Conservation (phyloP, 2,329 filamentous ascomycete species). For the Alternaria metachromatica region DNA sequence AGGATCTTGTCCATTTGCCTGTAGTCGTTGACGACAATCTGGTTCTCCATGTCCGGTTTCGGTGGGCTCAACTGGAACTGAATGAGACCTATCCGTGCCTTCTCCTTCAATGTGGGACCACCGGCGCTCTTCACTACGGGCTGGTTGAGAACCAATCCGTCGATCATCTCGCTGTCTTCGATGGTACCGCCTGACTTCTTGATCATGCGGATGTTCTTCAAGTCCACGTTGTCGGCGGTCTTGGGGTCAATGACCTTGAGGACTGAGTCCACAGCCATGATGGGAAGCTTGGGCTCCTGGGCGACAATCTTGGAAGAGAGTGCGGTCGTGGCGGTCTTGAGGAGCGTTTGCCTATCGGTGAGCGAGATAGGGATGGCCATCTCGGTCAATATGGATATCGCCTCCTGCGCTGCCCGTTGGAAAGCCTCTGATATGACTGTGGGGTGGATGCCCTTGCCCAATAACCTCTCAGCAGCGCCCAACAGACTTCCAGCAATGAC, state of each 20-base stretch:
- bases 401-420: slow-evolving; percentile 88
- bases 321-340: slow-evolving; percentile 96
- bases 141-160: slow-evolving; percentile 91
- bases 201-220: slow-evolving; percentile 94
- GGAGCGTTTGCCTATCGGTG: slow-evolving; percentile 83
- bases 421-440: slow-evolving; percentile 98
- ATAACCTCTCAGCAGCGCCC: slow-evolving; percentile 87
- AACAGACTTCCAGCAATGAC: slow-evolving; percentile 96
- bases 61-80: slow-evolving; percentile 98
- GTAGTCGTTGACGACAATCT: slow-evolving; percentile 99
- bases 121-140: slow-evolving; percentile 91
- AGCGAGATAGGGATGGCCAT: slow-evolving; percentile 96
- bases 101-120: slow-evolving; percentile 91
- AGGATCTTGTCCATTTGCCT: slow-evolving; percentile 99
- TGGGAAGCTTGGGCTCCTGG: slow-evolving; percentile 94
- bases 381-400: slow-evolving; percentile 87
- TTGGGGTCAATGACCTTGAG: slow-evolving; percentile 95
- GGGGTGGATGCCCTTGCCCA: slow-evolving; percentile 91
- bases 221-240: slow-evolving; percentile 93
- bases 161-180: slow-evolving; percentile 96
- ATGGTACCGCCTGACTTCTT: slow-evolving; percentile 99
- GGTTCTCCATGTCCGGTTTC: slow-evolving; percentile 99
- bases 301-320: slow-evolving; percentile 98
- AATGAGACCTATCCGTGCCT: slow-evolving; percentile 94
- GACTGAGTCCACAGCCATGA: slow-evolving; percentile 97